Percentiles rank a stretch among this genome's conserved stretches.
Evolutionary conservation across 495 filamentous ascomycete genomes (phyloP).

Genomic region (Cenococcum geophilum): DNA sequence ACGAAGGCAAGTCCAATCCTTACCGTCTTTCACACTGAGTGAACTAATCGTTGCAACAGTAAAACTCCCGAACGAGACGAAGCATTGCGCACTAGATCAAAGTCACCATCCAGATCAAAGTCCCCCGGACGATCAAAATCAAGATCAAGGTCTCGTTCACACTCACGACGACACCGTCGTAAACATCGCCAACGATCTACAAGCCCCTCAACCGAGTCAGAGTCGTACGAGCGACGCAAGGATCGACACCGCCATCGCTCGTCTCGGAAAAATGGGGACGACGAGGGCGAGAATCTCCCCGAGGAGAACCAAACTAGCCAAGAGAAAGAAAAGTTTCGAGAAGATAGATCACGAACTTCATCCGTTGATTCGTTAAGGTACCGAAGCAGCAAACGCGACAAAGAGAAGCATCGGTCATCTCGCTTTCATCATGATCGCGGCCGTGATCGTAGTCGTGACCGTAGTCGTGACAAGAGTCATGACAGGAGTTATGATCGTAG

Average conservation of each 20-base stretch:
- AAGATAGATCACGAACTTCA: constrained; percentile 28
- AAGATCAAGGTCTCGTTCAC: constrained; percentile 40
- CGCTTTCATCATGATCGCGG: constrained; percentile 35
- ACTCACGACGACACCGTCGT: constrained; percentile 45
- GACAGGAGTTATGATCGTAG: no score
- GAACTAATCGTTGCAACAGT: constrained; percentile 4
- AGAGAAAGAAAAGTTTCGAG: constrained; percentile 12
- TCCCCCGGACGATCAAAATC: constrained; percentile 33
- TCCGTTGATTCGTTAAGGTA: constrained; percentile 39
- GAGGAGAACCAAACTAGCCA: constrained; percentile 17
- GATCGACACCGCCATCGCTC: constrained; percentile 43
- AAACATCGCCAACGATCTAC: constrained; percentile 54
- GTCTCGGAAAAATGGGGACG: constrained; percentile 46
- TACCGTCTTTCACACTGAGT: background rate
- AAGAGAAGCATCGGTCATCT: constrained; percentile 42
- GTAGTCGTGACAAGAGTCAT: no score
- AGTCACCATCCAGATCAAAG: constrained; percentile 14
- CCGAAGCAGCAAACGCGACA: constrained; percentile 29
- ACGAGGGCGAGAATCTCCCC: constrained; percentile 22
- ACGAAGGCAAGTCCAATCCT: constrained; percentile 37
- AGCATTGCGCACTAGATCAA: constrained; percentile 14
- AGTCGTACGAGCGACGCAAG: constrained; percentile 44
- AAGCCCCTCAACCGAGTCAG: constrained; percentile 45
- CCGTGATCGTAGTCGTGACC: no score
- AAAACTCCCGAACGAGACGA: constrained; percentile 24